A percentile compares a stretch with the other conserved stretches of the same genome.
Conservation (phyloP, 768 basidiomycete genomes). For the Lactarius psammicola region DNA sequence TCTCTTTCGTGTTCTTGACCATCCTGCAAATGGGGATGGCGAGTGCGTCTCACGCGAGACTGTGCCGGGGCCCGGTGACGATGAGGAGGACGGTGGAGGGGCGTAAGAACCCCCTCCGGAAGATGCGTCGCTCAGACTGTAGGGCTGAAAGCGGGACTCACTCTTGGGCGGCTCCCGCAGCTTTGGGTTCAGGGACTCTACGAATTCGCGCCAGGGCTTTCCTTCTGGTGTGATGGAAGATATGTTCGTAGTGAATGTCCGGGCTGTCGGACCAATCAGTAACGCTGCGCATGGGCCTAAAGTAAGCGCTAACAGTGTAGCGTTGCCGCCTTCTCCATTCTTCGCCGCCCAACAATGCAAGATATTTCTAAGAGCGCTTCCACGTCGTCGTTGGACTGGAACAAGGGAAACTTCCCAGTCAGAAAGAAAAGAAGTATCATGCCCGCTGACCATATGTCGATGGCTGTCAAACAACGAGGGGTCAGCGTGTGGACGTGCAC, state of each 20-base stretch:
- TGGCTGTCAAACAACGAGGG: slow-evolving; percentile 53
- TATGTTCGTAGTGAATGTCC: slow-evolving; percentile 87
- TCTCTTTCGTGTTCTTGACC: slow-evolving; percentile 48
- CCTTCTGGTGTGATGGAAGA: slow-evolving; percentile 70
- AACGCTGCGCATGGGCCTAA: background rate
- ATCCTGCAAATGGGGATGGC: slow-evolving; percentile 35
- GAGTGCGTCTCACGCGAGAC: slow-evolving; percentile 32
- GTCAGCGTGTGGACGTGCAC: slow-evolving; percentile 17
- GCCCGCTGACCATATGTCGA: slow-evolving; percentile 96
- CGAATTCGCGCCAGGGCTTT: slow-evolving; percentile 68
- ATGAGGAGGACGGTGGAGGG: slow-evolving; percentile 32
- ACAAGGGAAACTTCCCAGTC: slow-evolving; percentile 87
- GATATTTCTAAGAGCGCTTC: slow-evolving; percentile 97
- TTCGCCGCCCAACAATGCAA: slow-evolving; percentile 74
- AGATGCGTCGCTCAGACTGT: slow-evolving; percentile 33
- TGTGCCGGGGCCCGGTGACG: slow-evolving; percentile 28
- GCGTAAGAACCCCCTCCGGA: slow-evolving; percentile 33
- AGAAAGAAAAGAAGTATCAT: slow-evolving; percentile 92
- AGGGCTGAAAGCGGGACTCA: slow-evolving; percentile 56
- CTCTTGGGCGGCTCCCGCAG: slow-evolving; percentile 52
- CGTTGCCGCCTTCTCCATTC: slow-evolving; percentile 82
- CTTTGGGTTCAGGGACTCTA: slow-evolving; percentile 74
- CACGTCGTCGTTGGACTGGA: slow-evolving; percentile 90
- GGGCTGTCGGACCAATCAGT: slow-evolving; percentile 50
- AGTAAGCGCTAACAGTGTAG: slow-evolving; percentile 66